Base-by-base conservation (phyloP, 352 stramenopile species). In the Pythium graminicola region DNA sequence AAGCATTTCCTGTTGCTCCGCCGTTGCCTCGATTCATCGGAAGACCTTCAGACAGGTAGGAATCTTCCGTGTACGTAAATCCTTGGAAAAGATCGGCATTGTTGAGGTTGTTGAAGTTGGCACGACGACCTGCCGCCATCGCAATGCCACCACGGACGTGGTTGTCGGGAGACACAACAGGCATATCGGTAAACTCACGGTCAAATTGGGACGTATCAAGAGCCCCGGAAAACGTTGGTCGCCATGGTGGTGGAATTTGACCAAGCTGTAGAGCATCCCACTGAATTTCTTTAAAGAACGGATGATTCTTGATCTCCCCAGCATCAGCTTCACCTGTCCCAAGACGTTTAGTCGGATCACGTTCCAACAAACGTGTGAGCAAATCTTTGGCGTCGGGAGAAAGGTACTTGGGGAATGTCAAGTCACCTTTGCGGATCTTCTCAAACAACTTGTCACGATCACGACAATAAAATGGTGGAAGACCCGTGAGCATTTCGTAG, bases 201-300 rank as follows among this genome's bases (percentile, higher is more conserved):
- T 99, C 95, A 53, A 99, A 99, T 76, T 98, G 94, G 51, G 91
- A 98, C 33, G 95, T 98, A 75, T 99, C 95, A n/a, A 97, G 69
- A 36, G 76, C 95, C 20, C 88, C 83, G 19, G 83, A 89, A 57
- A 98, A 95, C 23, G 84, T 87, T 16, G 96, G 96, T 20, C 82
- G 72, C 93, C 93, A 98, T 99, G 86, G 86, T 53, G 86, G 82
- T 20, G 70, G 57, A 38, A 94, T 67, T 66, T 92, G 86, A 43
- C 83, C 77, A 56, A 85, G 73, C 66, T 92, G 88, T 42, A 94
- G 63, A 41, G 83, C 76, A 44, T 84, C 57, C 83, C 83, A 94
- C 63, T 85, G 85, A 62, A 92, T 79, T 35, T 75, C 72, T 26
- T 57, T 64, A 67, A 94, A 94, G 59, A 88, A 94, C 54, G 76